Percentiles rank a stretch among this genome's conserved stretches.
phyloP scores from a whole-genome alignment of 1,284 basidiomycete genomes.

The Ceratobasidium sp. region DNA sequence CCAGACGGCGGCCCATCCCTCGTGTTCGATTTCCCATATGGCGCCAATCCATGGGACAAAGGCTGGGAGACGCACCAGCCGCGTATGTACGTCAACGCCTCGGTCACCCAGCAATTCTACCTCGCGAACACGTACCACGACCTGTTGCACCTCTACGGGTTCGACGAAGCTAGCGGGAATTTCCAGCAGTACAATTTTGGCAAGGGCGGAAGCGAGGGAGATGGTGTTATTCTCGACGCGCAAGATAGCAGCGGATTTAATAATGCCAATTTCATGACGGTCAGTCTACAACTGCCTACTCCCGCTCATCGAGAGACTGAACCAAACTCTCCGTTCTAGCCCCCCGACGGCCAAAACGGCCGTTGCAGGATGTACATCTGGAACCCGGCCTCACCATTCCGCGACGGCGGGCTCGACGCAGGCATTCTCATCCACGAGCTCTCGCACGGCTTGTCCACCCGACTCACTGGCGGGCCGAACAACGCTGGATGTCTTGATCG shows the following conservation, averaged over 20 bases:
- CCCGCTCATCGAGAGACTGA: not conserved
- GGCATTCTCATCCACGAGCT: slow-evolving; percentile 63
- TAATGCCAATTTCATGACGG: slow-evolving; percentile 66
- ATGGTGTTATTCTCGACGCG: slow-evolving; percentile 67
- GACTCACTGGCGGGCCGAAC: slow-evolving; percentile 67
- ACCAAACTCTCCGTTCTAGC: slow-evolving; percentile 62
- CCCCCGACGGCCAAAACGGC: slow-evolving; percentile 61
- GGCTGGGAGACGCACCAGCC: slow-evolving; percentile 72
- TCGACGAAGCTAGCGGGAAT: slow-evolving; percentile 66
- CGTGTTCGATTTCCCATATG: slow-evolving; percentile 80
- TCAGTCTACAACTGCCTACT: slow-evolving; percentile 5
- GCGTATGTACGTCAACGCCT: slow-evolving; percentile 85
- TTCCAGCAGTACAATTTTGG: slow-evolving; percentile 69
- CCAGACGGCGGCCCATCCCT: slow-evolving; percentile 72
- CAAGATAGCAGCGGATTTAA: slow-evolving; percentile 66
- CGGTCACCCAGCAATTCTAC: slow-evolving; percentile 92
- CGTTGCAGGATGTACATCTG: slow-evolving; percentile 69
- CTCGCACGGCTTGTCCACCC: slow-evolving; percentile 67
- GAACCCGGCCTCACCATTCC: slow-evolving; percentile 63
- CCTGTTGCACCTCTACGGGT: slow-evolving; percentile 61
- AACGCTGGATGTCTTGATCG: slow-evolving; percentile 65
- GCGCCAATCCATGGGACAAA: slow-evolving; percentile 66
- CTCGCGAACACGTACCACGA: slow-evolving; percentile 67
- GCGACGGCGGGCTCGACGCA: slow-evolving; percentile 67
- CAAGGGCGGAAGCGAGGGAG: slow-evolving; percentile 63